phyloP scores from a whole-genome alignment of 75 land plant genomes.

The Ceratopteris richardii region DNA sequence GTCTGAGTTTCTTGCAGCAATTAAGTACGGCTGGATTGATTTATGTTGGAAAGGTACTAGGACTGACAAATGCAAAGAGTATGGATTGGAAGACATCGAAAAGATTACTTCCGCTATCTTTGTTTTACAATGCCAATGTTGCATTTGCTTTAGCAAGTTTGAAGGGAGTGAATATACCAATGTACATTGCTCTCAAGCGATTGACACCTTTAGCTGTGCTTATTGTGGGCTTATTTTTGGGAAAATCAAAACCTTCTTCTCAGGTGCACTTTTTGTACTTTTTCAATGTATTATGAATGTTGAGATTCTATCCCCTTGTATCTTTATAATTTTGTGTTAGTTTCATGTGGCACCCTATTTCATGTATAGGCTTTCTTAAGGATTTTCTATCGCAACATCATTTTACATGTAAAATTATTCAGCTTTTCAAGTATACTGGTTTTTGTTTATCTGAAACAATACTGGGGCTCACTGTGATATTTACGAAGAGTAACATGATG shows the following conservation, averaged over 20 bases:
- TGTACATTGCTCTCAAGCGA: conserved; percentile 93
- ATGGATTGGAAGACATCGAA: conserved; percentile 48
- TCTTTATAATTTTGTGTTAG: too few species aligned
- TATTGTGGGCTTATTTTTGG: conserved; percentile 56
- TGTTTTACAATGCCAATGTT: conserved; percentile 99
- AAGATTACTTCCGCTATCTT: conserved; percentile 63
- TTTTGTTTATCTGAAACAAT: too few species aligned
- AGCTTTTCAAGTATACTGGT: too few species aligned
- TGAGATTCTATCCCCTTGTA: too few species aligned
- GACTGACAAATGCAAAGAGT: conserved; percentile 39
- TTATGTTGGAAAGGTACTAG: conserved; percentile 48
- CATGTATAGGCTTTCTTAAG: too few species aligned
- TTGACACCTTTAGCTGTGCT: conserved; percentile 94
- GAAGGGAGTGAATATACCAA: conserved; percentile 91
- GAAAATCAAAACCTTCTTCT: conserved; percentile 60
- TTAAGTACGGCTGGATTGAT: conserved; percentile 59
- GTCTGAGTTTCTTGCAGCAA: conserved; percentile 45
- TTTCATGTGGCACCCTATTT: too few species aligned
- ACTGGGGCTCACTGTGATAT: too few species aligned
- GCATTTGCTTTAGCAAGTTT: conserved; percentile 94
- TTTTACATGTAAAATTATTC: too few species aligned
- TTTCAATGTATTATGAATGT: too few species aligned
- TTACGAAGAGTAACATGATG: too few species aligned
- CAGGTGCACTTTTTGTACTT: conserved; percentile 36
- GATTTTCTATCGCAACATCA: too few species aligned